Conservation (phyloP, 805 yeast species). For the Yamadazyma paraphyllophila region DNA sequence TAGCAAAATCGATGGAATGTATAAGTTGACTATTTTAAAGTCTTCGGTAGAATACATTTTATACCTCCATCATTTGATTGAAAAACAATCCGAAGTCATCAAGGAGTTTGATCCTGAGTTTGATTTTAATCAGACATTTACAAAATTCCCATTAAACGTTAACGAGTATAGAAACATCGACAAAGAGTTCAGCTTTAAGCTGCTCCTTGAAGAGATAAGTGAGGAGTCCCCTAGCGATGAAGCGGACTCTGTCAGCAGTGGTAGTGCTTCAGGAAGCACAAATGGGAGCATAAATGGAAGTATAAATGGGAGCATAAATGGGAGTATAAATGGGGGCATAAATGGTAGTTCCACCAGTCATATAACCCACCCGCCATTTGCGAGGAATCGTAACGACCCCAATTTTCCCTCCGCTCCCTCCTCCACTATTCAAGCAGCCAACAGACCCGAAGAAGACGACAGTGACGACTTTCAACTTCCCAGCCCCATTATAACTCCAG, state of each 20-base stretch:
- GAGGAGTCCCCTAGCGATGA: constrained; percentile 5
- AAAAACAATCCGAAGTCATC: constrained; percentile 49
- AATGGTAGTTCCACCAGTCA: background rate
- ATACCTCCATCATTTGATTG: constrained; percentile 61
- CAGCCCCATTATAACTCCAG: constrained; percentile 17
- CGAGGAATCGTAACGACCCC: constrained; percentile 8
- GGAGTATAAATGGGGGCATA: background rate
- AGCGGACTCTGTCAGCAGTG: background rate
- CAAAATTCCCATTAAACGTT: constrained; percentile 55
- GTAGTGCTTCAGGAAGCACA: background rate
- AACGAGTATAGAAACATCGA: constrained; percentile 60
- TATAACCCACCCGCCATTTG: background rate
- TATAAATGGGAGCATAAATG: background rate
- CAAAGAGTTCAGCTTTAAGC: constrained; percentile 51
- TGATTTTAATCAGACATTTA: constrained; percentile 46
- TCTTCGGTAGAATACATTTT: constrained; percentile 80
- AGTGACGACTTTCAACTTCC: constrained; percentile 16
- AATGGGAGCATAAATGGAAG: background rate
- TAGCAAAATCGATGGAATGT: constrained; percentile 59
- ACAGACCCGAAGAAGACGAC: constrained; percentile 9
- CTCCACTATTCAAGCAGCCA: background rate
- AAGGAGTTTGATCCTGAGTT: constrained; percentile 16
- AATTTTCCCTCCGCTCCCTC: background rate
- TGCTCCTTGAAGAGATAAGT: constrained; percentile 15
- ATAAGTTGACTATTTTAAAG: constrained; percentile 75